Base-by-base conservation (phyloP, 148 eudicot genomes). In the Silene latifolia region DNA sequence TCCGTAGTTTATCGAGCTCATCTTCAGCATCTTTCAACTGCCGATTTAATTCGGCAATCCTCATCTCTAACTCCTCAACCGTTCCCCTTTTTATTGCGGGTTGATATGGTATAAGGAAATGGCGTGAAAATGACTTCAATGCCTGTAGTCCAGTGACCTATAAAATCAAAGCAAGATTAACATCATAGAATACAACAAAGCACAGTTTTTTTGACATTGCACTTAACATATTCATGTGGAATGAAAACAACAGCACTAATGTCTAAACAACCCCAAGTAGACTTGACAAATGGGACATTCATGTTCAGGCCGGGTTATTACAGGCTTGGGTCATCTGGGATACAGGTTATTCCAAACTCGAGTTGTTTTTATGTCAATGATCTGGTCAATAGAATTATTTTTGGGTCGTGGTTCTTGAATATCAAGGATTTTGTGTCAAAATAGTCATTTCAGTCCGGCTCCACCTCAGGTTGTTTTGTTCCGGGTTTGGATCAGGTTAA, bases 1-100 rank as follows among this genome's bases (percentile, higher is more conserved):
- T 85, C 13, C 79, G 74, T 62, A 83, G 74, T 72, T 71, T 90
- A 67, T 92, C 98, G 8, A 91, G 92, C 79, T 92, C 93, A 15
- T 83, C 84, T 79, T 92, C 98, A 20, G 96, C 93, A 4, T 81
- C 86, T 72, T 86, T 83, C 83, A 94, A 81, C 83, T 86, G 91
- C 63, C 79, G 80, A 58, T 78, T 85, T 19, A 94, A 82, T 35
- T 79, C 80, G 1, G 89, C 74, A 42, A 94, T 80, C 82, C 91
- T 90, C 80, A 17, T 74, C 74, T 94, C 93, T 77, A 90, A 74
- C 78, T 87, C 91, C 79, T 92, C 91, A 8, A 87, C 82, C 0
- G 93, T 81, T 29, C 91, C 91, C 53, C 69, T 82, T 24, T 73
- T 68, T 51, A 79, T 59, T 20, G 42, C 25, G 20, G 87, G 67